Percentiles rank a stretch among this genome's conserved stretches.
Conservation (phyloP, 495 filamentous ascomycete genomes). For the Melanomma pulvis-pyrius region DNA sequence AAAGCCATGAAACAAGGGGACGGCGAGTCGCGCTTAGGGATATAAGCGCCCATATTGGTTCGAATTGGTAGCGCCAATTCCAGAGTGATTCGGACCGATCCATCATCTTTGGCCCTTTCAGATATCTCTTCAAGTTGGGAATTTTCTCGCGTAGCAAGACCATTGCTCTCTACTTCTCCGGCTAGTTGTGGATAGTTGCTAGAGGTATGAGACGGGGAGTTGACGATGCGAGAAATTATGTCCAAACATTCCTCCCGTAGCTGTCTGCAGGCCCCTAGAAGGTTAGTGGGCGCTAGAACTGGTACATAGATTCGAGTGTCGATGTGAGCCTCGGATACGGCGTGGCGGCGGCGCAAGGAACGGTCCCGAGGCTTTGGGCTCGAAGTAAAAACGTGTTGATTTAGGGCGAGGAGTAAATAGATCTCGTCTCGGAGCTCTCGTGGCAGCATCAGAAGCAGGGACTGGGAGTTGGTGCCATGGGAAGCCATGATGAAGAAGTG, state of each 20-base stretch:
- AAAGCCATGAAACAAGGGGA: slow-evolving; percentile 22
- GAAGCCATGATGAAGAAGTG: not conserved
- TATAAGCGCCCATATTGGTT: slow-evolving; percentile 1
- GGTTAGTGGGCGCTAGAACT: slow-evolving; percentile 7
- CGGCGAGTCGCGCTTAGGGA: slow-evolving; percentile 9
- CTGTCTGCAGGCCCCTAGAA: slow-evolving; percentile 21
- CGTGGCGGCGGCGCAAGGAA: not conserved
- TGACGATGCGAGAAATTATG: not conserved
- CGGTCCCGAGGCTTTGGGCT: not conserved
- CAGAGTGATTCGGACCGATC: slow-evolving; percentile 17
- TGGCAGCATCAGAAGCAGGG: slow-evolving; percentile 17
- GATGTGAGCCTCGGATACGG: slow-evolving; percentile 5
- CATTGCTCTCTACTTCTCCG: not conserved
- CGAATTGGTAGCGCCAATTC: not conserved
- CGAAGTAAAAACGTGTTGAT: slow-evolving; percentile 20
- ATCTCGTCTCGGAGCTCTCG: slow-evolving; percentile 34
- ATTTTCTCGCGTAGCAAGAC: not conserved
- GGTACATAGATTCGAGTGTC: slow-evolving; percentile 27
- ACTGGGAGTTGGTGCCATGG: not conserved
- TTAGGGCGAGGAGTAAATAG: slow-evolving; percentile 15
- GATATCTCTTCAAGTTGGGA: slow-evolving; percentile 1
- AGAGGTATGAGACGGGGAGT: not conserved
- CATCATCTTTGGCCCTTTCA: slow-evolving; percentile 13
- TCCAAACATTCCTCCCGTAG: slow-evolving; percentile 22
- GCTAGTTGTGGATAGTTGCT: not conserved